A percentile compares a stretch with the other conserved stretches of the same genome.
Conservation (phyloP, 192 early-diverging fungal species). For the Backusella macrospora region DNA sequence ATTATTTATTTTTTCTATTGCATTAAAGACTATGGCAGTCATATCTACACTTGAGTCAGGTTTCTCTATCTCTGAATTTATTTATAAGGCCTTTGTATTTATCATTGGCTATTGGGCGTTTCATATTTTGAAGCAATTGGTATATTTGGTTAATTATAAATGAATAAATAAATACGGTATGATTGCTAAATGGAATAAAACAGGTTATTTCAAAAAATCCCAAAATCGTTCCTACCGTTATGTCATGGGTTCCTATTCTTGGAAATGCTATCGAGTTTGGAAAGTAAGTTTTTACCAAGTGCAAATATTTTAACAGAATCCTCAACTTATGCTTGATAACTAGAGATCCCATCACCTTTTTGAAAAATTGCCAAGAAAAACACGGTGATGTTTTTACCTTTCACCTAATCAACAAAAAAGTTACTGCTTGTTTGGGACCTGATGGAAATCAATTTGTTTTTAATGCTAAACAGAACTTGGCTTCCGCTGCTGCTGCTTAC, state of each 20-base stretch:
- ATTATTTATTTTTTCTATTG: conserved; percentile 3
- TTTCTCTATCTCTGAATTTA: conserved; percentile 6
- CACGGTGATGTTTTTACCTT: conserved; percentile 94
- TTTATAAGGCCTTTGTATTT: conserved; percentile 26
- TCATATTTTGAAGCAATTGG: conserved; percentile 38
- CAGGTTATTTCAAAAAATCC: conserved; percentile 33
- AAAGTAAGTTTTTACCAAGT: conserved; percentile 44
- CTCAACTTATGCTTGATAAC: background rate
- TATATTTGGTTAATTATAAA: background rate
- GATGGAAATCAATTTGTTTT: conserved; percentile 98
- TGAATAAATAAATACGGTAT: background rate
- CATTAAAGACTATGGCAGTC: conserved; percentile 15
- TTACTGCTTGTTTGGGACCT: conserved; percentile 85
- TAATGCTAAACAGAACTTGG: conserved; percentile 83
- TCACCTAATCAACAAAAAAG: conserved; percentile 85
- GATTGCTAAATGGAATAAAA: background rate
- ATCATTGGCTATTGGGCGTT: conserved; percentile 24
- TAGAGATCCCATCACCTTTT: conserved; percentile 81
- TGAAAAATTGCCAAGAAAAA: conserved; percentile 75
- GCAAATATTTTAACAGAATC: background rate
- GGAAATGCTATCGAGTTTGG: conserved; percentile 88
- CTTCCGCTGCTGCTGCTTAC: conserved; percentile 94
- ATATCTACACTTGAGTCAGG: conserved; percentile 5
- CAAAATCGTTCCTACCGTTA: conserved; percentile 69
- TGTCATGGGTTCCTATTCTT: conserved; percentile 84